Evolutionary conservation across 257 asterid species (phyloP), one percentile per base, ranked within the genome.

Genomic region (Fraxinus anomala): DNA sequence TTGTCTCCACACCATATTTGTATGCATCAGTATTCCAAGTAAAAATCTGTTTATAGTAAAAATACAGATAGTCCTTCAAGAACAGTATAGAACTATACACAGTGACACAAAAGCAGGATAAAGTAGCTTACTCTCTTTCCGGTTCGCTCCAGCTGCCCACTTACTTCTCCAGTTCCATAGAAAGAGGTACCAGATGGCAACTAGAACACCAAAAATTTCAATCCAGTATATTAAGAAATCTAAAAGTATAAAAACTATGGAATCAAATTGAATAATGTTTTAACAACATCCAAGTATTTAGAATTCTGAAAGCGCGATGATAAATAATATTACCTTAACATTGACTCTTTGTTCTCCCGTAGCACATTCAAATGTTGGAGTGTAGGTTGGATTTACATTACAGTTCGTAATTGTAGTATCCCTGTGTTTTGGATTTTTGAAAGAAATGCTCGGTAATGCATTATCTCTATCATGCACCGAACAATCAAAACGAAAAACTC

Each of bases 161-260:
- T 86, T 63, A 88, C 98, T 86, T 95, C 99, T 87, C 99, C 99
- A 31, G 99, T 93, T 77, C 99, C 98, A 68, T 93, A 95, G 87
- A 95, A 89, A 21, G 98, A 90, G 81, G 98, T 93, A 83, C 89
- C 93, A 3, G 82, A 77, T 17, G 97, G 99, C 81, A 96, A 88
- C 99, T 96, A 85, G 74, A 86, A 56, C 36, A 83, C 31, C 73
- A 65, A 33, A 72, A 75, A 71, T 69, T 69, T 63, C 70, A 74
- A 42, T 19, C 59, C 19, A 74, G 85, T 78, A 51, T 86, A 42
- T 24, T 10, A 14, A 67, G 75, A 61, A 7, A 56, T 28, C 68
- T 31, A 36, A 75, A 28, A 59, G 47, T 39, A 49, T 26, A 24
- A 66, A 21, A 21, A 37, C 73, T 14, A 21, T 5, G 36, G 9